phyloP scores from a whole-genome alignment of 495 filamentous ascomycete genomes.

The Penicillium longicatenatum region DNA sequence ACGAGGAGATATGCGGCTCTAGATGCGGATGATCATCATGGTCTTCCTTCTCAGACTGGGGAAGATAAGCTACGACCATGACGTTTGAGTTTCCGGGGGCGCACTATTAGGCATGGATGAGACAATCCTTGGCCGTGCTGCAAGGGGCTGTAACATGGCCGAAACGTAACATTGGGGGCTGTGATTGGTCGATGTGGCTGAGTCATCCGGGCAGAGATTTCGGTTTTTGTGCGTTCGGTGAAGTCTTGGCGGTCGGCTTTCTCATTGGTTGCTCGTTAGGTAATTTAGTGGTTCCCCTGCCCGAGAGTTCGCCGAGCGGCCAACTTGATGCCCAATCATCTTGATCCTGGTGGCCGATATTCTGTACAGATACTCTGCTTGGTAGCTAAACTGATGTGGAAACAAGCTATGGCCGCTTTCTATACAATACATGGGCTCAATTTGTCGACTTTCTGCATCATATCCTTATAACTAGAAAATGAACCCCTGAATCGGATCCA shows the following conservation, averaged over 20 bases:
- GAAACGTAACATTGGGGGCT: constrained; percentile 10
- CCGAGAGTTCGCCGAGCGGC: background rate
- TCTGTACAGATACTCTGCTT: background rate
- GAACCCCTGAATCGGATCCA: background rate
- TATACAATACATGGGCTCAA: too few species aligned
- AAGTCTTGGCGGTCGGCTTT: background rate
- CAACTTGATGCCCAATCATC: constrained; percentile 1
- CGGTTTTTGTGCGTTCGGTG: background rate
- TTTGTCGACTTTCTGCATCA: background rate
- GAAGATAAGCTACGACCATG: constrained; percentile 23
- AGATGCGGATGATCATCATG: constrained; percentile 14
- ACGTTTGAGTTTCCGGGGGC: constrained; percentile 14
- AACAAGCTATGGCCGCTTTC: too few species aligned
- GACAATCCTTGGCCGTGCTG: constrained; percentile 10
- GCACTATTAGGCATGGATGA: constrained; percentile 8
- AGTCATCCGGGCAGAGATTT: constrained; percentile 1
- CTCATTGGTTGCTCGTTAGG: background rate
- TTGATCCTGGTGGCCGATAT: background rate
- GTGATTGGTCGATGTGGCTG: background rate
- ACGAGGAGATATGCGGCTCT: constrained; percentile 30
- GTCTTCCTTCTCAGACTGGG: constrained; percentile 16
- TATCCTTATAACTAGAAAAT: background rate
- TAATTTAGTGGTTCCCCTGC: background rate
- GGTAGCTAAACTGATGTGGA: background rate
- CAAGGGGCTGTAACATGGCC: constrained; percentile 3